Conservation (phyloP, 2,329 filamentous ascomycete genomes). For the Pseudomassariella vexata region DNA sequence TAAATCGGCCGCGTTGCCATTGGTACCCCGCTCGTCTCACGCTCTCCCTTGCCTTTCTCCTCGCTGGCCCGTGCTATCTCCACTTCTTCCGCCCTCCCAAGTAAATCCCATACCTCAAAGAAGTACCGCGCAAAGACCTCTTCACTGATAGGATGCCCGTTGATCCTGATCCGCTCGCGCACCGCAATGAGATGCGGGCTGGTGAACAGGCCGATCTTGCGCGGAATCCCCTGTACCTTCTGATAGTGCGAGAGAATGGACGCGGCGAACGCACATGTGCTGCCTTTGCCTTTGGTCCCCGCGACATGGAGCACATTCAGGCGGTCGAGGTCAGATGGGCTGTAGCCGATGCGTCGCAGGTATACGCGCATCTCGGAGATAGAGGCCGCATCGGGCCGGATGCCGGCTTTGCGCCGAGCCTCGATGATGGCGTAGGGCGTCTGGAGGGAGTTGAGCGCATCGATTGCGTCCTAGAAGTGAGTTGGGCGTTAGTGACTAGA, state of each 20-base stretch:
- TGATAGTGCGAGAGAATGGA: constrained; percentile 54
- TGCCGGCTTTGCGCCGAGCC: constrained; percentile 68
- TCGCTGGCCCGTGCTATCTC: constrained; percentile 7
- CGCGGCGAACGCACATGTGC: constrained; percentile 62
- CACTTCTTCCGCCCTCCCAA: constrained; percentile 31
- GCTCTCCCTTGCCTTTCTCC: constrained; percentile 5
- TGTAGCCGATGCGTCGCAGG: constrained; percentile 71
- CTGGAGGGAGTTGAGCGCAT: constrained; percentile 83
- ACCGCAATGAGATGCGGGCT: constrained; percentile 64
- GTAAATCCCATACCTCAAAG: constrained; percentile 60
- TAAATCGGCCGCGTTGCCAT: constrained; percentile 46
- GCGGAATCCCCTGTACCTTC: constrained; percentile 23
- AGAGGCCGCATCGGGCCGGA: constrained; percentile 61
- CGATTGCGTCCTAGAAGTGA: constrained; percentile 85
- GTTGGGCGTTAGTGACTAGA: too few species aligned
- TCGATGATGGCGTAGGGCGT: constrained; percentile 79
- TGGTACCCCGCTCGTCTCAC: constrained; percentile 21
- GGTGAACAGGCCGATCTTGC: constrained; percentile 58
- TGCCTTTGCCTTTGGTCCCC: constrained; percentile 74
- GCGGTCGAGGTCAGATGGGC: constrained; percentile 49
- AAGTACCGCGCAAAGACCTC: constrained; percentile 59
- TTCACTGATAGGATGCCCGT: constrained; percentile 52
- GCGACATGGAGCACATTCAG: constrained; percentile 66
- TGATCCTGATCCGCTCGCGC: constrained; percentile 60
- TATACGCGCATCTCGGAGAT: constrained; percentile 78